Evolutionary conservation across 2,329 filamentous ascomycete genomes (phyloP).

Genomic region (Bimuria novae-zelandiae): DNA sequence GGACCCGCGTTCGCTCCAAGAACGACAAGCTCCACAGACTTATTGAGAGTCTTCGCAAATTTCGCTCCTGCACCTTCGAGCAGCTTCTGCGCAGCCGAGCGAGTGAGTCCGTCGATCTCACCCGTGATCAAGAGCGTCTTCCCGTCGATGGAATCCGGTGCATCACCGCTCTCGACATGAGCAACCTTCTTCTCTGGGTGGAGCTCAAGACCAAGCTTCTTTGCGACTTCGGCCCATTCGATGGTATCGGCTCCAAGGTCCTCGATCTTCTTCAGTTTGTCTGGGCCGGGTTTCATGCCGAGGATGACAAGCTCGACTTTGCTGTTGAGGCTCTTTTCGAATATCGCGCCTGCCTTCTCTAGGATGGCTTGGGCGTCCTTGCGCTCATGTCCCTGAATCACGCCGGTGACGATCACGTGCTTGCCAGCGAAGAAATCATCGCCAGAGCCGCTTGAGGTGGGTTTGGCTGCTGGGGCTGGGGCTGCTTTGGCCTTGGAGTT

Average conservation of each 20-base stretch:
- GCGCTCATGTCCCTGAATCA: conserved; percentile 21
- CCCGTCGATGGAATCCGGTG: conserved; percentile 23
- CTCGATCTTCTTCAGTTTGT: conserved; percentile 23
- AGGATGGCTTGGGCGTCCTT: conserved; percentile 19
- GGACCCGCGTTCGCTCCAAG: conserved; percentile 20
- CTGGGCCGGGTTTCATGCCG: conserved; percentile 19
- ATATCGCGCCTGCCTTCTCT: conserved; percentile 19
- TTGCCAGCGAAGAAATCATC: conserved; percentile 15
- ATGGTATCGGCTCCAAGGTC: conserved; percentile 24
- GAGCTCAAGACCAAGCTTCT: conserved; percentile 42
- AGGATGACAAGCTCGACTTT: conserved; percentile 24
- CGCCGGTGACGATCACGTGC: conserved; percentile 22
- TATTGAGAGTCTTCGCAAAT: conserved; percentile 24
- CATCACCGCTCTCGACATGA: conserved; percentile 18
- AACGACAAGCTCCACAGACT: conserved; percentile 25
- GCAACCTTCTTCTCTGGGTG: conserved; percentile 18
- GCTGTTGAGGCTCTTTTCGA: conserved; percentile 27
- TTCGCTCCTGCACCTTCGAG: conserved; percentile 20
- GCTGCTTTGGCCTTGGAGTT: conserved; percentile 23
- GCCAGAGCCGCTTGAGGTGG: conserved; percentile 9
- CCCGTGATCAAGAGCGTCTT: conserved; percentile 45
- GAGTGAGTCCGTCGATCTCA: conserved; percentile 43
- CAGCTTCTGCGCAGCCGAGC: conserved; percentile 19
- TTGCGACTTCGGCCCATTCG: conserved; percentile 38
- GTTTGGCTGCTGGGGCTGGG: conserved; percentile 15